Evolutionary conservation across 257 asterid species (phyloP).

Genomic region (Solanum etuberosum): DNA sequence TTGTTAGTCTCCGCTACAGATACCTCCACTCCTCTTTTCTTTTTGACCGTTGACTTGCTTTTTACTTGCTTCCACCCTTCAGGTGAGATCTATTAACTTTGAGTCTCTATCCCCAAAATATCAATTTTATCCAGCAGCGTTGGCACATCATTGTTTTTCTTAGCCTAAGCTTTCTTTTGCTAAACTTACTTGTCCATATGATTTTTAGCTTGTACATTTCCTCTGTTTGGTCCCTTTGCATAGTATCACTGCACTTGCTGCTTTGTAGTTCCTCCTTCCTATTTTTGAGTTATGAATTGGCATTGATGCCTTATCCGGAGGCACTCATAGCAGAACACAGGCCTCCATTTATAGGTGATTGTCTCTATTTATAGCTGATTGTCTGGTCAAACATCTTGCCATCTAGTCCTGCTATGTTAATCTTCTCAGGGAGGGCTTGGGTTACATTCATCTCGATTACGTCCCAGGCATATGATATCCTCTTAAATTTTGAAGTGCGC

Average conservation of each 20-base stretch:
- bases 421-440: background rate
- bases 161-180: background rate
- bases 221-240: background rate
- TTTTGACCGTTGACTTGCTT: background rate
- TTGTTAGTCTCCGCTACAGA: background rate
- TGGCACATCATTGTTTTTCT: no score
- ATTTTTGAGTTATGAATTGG: background rate
- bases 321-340: accelerated
- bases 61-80: background rate
- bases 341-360: background rate
- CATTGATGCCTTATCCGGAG: background rate
- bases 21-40: background rate
- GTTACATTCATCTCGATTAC: background rate
- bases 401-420: background rate
- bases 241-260: background rate
- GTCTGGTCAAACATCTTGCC: background rate
- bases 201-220: background rate
- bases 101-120: background rate
- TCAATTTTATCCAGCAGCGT: no score
- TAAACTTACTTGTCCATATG: background rate
- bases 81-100: background rate
- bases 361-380: background rate
- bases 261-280: background rate
- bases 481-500: no score
- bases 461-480: background rate